Evolutionary conservation across 139 green algal genomes (phyloP).

Genomic region (Chlorella vulgaris): DNA sequence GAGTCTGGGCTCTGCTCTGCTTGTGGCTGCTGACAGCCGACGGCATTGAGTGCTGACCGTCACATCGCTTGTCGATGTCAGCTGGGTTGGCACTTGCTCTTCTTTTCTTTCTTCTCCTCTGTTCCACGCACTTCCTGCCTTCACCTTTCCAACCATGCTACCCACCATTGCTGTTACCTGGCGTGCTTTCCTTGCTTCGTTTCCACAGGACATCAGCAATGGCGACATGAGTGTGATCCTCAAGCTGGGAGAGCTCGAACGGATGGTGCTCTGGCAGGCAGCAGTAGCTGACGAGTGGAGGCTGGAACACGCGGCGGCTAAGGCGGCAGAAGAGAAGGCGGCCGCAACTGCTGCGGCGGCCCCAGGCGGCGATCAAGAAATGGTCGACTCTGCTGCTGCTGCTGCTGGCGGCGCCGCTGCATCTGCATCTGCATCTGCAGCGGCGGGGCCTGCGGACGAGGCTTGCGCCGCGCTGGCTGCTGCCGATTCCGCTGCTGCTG

Average conservation of each 20-base stretch:
- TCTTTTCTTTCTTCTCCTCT: no score
- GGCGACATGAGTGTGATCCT: conserved; percentile 54
- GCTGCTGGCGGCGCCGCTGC: neutral
- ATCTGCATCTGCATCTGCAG: neutral
- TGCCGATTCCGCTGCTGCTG: neutral
- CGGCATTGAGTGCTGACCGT: no score
- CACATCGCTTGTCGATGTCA: no score
- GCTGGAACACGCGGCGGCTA: conserved; percentile 25
- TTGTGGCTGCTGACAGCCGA: no score
- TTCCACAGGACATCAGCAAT: conserved; percentile 41
- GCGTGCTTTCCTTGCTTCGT: no score
- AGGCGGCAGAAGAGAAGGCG: conserved; percentile 25
- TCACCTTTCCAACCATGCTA: no score
- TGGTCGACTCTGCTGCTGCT: conserved; percentile 4
- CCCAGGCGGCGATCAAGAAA: conserved; percentile 1
- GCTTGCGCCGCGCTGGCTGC: neutral
- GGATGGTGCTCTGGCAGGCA: conserved; percentile 68
- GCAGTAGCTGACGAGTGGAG: conserved; percentile 49
- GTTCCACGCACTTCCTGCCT: no score
- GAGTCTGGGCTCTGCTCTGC: no score
- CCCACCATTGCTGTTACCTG: no score
- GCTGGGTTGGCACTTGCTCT: no score
- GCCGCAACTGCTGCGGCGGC: conserved; percentile 8
- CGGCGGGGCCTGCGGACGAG: neutral
- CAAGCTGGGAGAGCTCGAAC: conserved; percentile 72